Evolutionary conservation across 495 filamentous ascomycete genomes (phyloP).

Genomic region (Daldinia decipiens): DNA sequence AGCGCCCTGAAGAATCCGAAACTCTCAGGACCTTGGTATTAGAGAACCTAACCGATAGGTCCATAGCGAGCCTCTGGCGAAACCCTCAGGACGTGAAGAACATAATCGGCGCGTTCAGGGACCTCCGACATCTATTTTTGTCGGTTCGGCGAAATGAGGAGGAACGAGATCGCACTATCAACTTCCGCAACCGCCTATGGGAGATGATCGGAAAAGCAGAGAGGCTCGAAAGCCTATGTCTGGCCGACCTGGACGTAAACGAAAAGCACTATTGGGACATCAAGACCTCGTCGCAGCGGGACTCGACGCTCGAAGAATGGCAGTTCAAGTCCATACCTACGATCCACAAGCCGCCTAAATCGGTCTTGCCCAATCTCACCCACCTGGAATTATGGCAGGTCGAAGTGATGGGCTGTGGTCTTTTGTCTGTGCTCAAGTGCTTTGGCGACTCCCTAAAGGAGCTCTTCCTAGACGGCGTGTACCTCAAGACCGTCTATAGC

Average conservation of each 20-base stretch:
- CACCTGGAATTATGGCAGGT: constrained; percentile 44
- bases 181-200: constrained; percentile 42
- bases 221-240: constrained; percentile 40
- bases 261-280: constrained; percentile 20
- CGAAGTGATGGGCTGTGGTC: constrained; percentile 31
- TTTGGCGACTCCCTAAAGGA: constrained; percentile 37
- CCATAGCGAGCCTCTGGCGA: constrained; percentile 40
- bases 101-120: constrained; percentile 30
- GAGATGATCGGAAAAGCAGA: constrained; percentile 40
- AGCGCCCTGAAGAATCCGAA: constrained; percentile 35
- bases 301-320: constrained; percentile 35
- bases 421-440: constrained; percentile 19
- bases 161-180: constrained; percentile 14
- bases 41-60: constrained; percentile 39
- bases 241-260: constrained; percentile 37
- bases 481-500: constrained; percentile 38
- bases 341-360: constrained; percentile 26
- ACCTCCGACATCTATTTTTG: constrained; percentile 36
- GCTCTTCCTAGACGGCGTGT: constrained; percentile 42
- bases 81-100: constrained; percentile 47
- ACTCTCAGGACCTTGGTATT: constrained; percentile 36
- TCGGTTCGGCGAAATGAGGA: constrained; percentile 39
- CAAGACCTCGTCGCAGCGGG: constrained; percentile 26
- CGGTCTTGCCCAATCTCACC: constrained; percentile 33
- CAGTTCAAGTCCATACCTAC: constrained; percentile 31